Evolutionary conservation across 2,329 filamentous ascomycete genomes (phyloP), one percentile per base, ranked within the genome.

Genomic region (Alternaria triticimaculans): DNA sequence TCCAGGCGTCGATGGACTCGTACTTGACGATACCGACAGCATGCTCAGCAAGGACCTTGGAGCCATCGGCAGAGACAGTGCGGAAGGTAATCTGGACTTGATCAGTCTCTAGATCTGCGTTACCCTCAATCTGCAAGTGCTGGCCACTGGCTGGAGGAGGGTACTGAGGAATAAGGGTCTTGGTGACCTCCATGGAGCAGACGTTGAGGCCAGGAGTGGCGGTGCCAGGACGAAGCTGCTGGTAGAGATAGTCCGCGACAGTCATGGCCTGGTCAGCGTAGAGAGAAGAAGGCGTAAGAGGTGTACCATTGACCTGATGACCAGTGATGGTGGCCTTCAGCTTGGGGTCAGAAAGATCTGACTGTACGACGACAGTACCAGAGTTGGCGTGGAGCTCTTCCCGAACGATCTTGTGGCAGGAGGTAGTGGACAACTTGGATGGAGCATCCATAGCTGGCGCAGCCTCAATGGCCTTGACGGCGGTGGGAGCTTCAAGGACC

Each of bases 181-280:
- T 92, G 55, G 85, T 85, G 2, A 92, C 89, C 75, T 90, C 87
- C 83, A 93, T 88, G 53, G 88, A 83, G 66, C 84, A 84, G 20
- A 93, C 87, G 67, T 92, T 91, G 69, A 88, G 82, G 21, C 87
- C 88, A 20, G 89, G 83, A 30, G 86, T 83, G 55, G 85, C 82
- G 9, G 82, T 80, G 20, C 86, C 85, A 3, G 89, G 88, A 8
- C 85, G 84, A 26, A 89, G 77, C 70, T 90, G 82, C 79, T 88
- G 88, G 82, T 89, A 90, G 26, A 89, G 86, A 72, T 92, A 92
- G 74, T 91, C 87, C 69, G 87, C 87, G 48, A 90, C 80, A 2
- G 89, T 91, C 78, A 87, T 85, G 10, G 87, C 87, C 79, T 90
- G 89, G 65, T 91, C 89, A 12, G 87, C 88, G 64, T 90, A 87